Base-by-base conservation (phyloP, 306 rosid species). In the Cyamopsis tetragonoloba region DNA sequence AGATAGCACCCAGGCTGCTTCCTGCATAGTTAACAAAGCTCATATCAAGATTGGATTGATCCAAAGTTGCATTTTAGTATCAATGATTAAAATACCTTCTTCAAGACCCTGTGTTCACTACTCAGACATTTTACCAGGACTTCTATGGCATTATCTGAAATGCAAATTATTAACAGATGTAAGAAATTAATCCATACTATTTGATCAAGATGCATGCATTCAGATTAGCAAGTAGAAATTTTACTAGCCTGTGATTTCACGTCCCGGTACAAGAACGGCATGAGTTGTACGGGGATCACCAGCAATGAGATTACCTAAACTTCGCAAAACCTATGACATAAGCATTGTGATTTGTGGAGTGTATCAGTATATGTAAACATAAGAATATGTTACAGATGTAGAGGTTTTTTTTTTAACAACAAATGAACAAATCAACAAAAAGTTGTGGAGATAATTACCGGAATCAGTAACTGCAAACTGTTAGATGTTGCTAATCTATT, bases 1-100 rank as follows among this genome's bases (percentile, higher is more conserved):
- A 62, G 97, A 90, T 30, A 95, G 83, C 54, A 85, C 96, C 97
- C 99, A 95, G 14, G 97, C 84, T 66, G 97, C 90, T 85, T 95
- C 97, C 99, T 95, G 72, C 73, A 66, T 62, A 31, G 54, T 61
- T 50, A 48, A 54, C 31, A 59, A 55, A 43, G 35, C 50, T 71
- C 53, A 17, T n/a, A 42, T 35, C 66, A 27, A 77, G n/a, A n/a
- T n/a, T n/a, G 32, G 81, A 44, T 20, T 75, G 20, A 50, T 24
- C 35, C 59, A 70, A 71, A 44, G 39, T 68, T 67, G 39, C 57
- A 48, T 15, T 18, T 35, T 23, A 47, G 53, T 73, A 30, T 28
- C 13, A 18, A 39, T 58, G 15, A 54, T 54, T 48, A 61, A 68
- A 60, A 10, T 80, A 88, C 99, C 99, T 95, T 90, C 81, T 90